Conservation (phyloP, 257 asterid species). For the Fraxinus cuspidata region DNA sequence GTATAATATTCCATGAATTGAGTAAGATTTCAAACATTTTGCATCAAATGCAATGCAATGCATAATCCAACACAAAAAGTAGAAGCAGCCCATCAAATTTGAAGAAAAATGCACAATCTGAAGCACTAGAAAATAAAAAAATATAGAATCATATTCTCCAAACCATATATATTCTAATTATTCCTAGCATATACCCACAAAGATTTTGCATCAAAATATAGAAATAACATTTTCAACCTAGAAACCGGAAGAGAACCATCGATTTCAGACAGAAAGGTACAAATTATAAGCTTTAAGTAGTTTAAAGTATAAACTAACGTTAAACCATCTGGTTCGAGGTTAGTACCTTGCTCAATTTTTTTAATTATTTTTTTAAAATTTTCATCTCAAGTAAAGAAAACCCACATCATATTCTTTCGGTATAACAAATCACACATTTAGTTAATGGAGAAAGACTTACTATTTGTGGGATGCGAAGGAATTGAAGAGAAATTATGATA, state of each 20-base stretch:
- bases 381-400: background rate
- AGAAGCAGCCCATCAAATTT: background rate
- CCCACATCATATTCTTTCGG: background rate
- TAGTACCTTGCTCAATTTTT: background rate
- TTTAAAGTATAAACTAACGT: conserved; percentile 9
- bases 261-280: background rate
- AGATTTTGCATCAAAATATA: conserved; percentile 1
- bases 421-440: background rate
- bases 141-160: background rate
- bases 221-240: background rate
- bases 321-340: background rate
- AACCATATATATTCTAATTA: background rate
- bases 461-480: conserved; percentile 18
- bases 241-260: background rate
- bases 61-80: background rate
- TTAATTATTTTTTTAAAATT: too few species aligned
- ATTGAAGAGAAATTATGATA: conserved; percentile 29
- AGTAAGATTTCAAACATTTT: background rate
- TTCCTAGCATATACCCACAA: conserved; percentile 7
- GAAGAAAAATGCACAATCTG: background rate
- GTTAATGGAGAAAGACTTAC: conserved; percentile 20
- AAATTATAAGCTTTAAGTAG: background rate
- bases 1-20: background rate
- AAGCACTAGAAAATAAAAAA: background rate
- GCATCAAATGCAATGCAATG: background rate